A percentile compares a stretch with the other conserved stretches of the same genome.
Conservation (phyloP, 1,284 basidiomycete species). For the Termitomyces sp. region DNA sequence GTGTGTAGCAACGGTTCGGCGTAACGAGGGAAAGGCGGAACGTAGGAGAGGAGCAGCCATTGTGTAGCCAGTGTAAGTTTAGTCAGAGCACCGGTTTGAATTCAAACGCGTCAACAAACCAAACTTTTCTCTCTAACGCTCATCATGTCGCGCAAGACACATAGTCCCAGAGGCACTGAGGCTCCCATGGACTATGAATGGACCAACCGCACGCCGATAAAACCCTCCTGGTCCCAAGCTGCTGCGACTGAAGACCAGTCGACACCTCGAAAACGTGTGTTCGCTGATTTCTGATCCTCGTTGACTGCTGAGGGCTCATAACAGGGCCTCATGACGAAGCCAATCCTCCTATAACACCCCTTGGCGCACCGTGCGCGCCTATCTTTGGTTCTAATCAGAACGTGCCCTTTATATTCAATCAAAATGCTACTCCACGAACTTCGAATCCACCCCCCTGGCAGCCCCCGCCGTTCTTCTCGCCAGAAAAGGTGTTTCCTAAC, state of each 20-base stretch:
- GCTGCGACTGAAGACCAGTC: slow-evolving; percentile 33
- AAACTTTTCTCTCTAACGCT: slow-evolving; percentile 12
- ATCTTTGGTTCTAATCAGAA: slow-evolving; percentile 58
- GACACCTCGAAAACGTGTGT: slow-evolving; percentile 64
- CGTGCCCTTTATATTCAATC: slow-evolving; percentile 68
- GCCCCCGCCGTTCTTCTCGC: slow-evolving; percentile 54
- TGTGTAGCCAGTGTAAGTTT: slow-evolving; percentile 1
- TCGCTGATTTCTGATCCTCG: slow-evolving; percentile 3
- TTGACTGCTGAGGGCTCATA: slow-evolving; percentile 7
- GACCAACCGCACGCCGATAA: slow-evolving; percentile 38
- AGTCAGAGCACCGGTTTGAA: slow-evolving; percentile 1
- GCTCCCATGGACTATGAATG: slow-evolving; percentile 78
- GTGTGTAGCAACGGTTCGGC: slow-evolving; percentile 10
- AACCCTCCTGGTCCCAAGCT: slow-evolving; percentile 51
- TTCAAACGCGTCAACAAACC: slow-evolving; percentile 31
- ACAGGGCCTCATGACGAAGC: slow-evolving; percentile 53
- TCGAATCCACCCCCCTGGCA: slow-evolving; percentile 52
- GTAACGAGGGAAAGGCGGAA: slow-evolving; percentile 16
- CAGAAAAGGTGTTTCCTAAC: slow-evolving; percentile 52
- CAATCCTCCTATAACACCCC: slow-evolving; percentile 39
- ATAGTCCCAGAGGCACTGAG: slow-evolving; percentile 51
- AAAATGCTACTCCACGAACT: slow-evolving; percentile 43
- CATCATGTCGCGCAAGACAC: slow-evolving; percentile 27
- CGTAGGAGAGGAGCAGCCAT: slow-evolving; percentile 18
- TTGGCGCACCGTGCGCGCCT: slow-evolving; percentile 37